Conservation (phyloP, 2,329 filamentous ascomycete species). For the Keithomyces neogunnii region DNA sequence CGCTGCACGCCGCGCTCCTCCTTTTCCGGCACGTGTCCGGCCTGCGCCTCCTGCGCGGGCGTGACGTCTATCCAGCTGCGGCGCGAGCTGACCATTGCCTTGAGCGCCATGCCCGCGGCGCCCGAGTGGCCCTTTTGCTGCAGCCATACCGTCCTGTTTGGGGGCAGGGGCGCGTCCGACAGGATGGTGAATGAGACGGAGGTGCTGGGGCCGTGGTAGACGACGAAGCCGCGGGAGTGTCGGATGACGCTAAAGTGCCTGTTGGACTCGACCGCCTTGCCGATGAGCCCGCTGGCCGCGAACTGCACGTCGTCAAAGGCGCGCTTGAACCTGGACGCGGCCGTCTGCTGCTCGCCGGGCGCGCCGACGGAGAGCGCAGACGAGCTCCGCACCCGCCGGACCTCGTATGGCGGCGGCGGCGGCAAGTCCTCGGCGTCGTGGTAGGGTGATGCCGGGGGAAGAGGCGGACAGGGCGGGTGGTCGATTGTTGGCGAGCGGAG, state of each 20-base stretch:
- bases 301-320: constrained; percentile 52
- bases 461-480: not conserved
- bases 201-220: constrained; percentile 58
- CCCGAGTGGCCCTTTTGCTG: constrained; percentile 62
- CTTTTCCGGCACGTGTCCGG: constrained; percentile 39
- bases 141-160: constrained; percentile 54
- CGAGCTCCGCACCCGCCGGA: constrained; percentile 24
- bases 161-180: constrained; percentile 46
- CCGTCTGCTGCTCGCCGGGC: constrained; percentile 8
- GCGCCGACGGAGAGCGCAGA: constrained; percentile 18
- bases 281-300: constrained; percentile 56
- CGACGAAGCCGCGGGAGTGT: constrained; percentile 55
- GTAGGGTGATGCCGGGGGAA: not conserved
- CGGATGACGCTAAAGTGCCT: constrained; percentile 59
- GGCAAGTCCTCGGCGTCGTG: not conserved
- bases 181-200: constrained; percentile 58
- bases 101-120: constrained; percentile 58
- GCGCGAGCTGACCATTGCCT: constrained; percentile 51
- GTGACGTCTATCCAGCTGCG: constrained; percentile 62
- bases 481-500: not conserved
- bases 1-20: constrained; percentile 62
- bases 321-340: constrained; percentile 32
- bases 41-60: constrained; percentile 37
- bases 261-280: constrained; percentile 54
- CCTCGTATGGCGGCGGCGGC: not conserved